Evolutionary conservation across 1,284 basidiomycete species (phyloP).

Genomic region (Chiua sp.): DNA sequence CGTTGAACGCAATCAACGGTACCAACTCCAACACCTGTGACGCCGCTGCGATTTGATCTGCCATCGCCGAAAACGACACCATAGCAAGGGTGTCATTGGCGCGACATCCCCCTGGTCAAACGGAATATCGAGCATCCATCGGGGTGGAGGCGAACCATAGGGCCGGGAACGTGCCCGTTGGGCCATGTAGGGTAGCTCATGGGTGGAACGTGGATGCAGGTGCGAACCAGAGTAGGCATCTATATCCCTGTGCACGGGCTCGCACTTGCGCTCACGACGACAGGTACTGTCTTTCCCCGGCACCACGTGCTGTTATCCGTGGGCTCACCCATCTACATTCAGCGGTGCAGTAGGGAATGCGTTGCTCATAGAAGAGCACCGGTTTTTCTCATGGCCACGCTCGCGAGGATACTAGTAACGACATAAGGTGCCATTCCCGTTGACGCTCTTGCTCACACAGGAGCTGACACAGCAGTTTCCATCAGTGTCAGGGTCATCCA

Average conservation of each 20-base stretch:
- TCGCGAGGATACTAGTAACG: neutral
- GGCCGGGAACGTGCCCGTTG: neutral
- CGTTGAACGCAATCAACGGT: conserved; percentile 15
- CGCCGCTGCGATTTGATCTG: conserved; percentile 46
- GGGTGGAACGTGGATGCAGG: neutral
- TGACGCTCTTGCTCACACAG: neutral
- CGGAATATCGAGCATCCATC: conserved; percentile 19
- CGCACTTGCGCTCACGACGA: neutral
- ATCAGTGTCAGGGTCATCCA: neutral
- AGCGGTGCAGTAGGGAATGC: neutral
- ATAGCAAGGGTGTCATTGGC: conserved; percentile 20
- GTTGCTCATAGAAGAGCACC: too few relatives aligned
- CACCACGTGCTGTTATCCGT: neutral
- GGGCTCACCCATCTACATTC: neutral
- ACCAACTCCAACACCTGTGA: conserved; percentile 43
- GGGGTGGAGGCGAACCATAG: conserved; percentile 10
- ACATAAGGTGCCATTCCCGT: neutral
- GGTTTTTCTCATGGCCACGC: neutral
- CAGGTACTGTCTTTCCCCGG: neutral
- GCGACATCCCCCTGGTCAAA: conserved; percentile 9
- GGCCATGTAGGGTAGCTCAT: neutral
- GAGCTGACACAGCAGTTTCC: neutral
- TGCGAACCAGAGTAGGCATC: neutral
- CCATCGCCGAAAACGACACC: conserved; percentile 46
- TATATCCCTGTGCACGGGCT: neutral